These are phyloP conservation scores for Phytophthora litchii DNA, from an alignment of 352 stramenopile genomes.

Conservation along the genomic window DNA sequence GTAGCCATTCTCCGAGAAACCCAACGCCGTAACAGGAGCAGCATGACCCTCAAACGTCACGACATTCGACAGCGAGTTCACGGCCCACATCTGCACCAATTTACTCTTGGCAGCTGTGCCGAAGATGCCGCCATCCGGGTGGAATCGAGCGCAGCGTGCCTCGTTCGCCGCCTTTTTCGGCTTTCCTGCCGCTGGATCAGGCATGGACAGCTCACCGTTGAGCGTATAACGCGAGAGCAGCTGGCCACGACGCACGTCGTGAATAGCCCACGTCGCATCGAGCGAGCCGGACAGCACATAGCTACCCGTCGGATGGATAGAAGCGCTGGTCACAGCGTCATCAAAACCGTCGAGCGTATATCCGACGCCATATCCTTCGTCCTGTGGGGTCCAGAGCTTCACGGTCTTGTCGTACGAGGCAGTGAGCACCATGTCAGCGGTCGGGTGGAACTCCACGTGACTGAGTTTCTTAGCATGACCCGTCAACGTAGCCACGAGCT, in stretches of 20 bases:
- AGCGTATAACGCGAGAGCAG: slow-evolving; percentile 55
- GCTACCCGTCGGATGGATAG: slow-evolving; percentile 84
- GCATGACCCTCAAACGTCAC: slow-evolving; percentile 87
- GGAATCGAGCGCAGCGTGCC: slow-evolving; percentile 69
- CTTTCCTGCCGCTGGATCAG: slow-evolving; percentile 24
- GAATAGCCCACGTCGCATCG: slow-evolving; percentile 86
- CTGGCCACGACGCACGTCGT: slow-evolving; percentile 73
- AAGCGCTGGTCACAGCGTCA: slow-evolving; percentile 62
- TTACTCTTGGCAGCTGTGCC: slow-evolving; percentile 65
- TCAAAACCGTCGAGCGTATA: slow-evolving; percentile 70
- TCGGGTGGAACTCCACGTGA: slow-evolving; percentile 77
- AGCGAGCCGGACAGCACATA: slow-evolving; percentile 81
- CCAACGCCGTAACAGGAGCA: slow-evolving; percentile 71
- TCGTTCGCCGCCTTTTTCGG: slow-evolving; percentile 44
- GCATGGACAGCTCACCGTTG: slow-evolving; percentile 49
- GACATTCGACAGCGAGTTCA: slow-evolving; percentile 87
- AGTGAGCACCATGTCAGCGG: slow-evolving; percentile 69
- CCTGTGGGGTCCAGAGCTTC: slow-evolving; percentile 71
- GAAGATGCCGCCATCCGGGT: slow-evolving; percentile 96
- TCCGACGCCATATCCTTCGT: slow-evolving; percentile 53
- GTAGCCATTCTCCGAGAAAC: slow-evolving; percentile 97
- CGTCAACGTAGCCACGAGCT: slow-evolving; percentile 75
- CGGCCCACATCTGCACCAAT: slow-evolving; percentile 92
- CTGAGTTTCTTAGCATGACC: slow-evolving; percentile 90
- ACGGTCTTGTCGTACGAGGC: slow-evolving; percentile 81